phyloP scores from a whole-genome alignment of 2,329 filamentous ascomycete genomes.

The Colletotrichum trifolii region DNA sequence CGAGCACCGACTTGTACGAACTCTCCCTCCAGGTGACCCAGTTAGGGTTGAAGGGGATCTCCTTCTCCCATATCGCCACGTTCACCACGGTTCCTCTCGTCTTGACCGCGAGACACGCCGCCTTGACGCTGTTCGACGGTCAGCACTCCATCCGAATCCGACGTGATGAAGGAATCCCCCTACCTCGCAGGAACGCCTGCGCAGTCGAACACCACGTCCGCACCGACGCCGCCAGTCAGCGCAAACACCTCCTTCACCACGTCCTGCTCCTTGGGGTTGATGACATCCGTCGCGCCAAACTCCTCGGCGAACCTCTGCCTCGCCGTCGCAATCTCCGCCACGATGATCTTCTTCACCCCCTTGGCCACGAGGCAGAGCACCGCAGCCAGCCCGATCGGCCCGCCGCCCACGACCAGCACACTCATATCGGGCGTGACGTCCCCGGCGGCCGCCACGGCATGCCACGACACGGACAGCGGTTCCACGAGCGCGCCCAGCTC shows the following conservation, averaged over 20 bases:
- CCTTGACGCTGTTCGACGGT: conserved; percentile 29
- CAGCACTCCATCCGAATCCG: background rate
- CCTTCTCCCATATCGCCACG: conserved; percentile 42
- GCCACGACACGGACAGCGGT: conserved; percentile 73
- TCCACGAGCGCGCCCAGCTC: conserved; percentile 70
- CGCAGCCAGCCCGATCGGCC: conserved; percentile 71
- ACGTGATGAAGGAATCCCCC: accelerated
- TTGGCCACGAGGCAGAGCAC: conserved; percentile 67
- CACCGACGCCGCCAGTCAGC: conserved; percentile 37
- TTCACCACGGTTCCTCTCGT: conserved; percentile 41
- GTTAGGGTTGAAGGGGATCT: conserved; percentile 39
- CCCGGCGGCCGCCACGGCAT: conserved; percentile 55
- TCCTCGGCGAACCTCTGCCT: conserved; percentile 62
- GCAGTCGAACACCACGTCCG: conserved; percentile 40
- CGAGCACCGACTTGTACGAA: conserved; percentile 37
- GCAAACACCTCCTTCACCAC: conserved; percentile 34
- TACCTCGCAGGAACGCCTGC: conserved; percentile 40
- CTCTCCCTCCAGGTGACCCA: conserved; percentile 39
- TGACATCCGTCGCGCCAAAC: conserved; percentile 58
- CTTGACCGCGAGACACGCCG: conserved; percentile 39
- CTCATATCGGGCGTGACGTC: conserved; percentile 52
- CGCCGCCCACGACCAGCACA: conserved; percentile 68
- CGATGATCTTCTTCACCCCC: conserved; percentile 65
- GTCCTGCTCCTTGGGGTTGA: conserved; percentile 37
- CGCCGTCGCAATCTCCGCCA: conserved; percentile 63